phyloP scores from a whole-genome alignment of 768 basidiomycete genomes.

The Leccinum subtestaceum region DNA sequence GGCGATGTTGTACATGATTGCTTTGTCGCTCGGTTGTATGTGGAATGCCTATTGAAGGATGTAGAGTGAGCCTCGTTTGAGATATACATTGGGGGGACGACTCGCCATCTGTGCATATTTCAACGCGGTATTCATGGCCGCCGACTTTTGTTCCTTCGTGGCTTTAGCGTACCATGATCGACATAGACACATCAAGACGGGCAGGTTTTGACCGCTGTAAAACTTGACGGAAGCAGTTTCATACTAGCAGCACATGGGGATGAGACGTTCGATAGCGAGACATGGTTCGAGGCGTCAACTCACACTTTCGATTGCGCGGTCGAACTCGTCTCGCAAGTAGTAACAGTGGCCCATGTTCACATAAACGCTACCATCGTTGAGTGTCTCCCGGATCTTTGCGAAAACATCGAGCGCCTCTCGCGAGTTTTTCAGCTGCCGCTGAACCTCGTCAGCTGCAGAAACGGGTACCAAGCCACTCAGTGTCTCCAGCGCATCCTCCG shows the following conservation, averaged over 20 bases:
- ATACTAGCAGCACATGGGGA: constrained; percentile 52
- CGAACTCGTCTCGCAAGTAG: constrained; percentile 89
- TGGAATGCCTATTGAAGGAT: constrained; percentile 64
- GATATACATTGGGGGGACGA: not conserved
- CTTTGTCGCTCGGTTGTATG: constrained; percentile 84
- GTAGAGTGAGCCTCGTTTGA: not conserved
- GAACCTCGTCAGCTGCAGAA: constrained; percentile 58
- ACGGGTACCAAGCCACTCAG: constrained; percentile 51
- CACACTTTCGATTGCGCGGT: constrained; percentile 94
- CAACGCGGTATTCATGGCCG: constrained; percentile 80
- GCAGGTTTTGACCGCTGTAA: constrained; percentile 68
- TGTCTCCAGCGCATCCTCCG: constrained; percentile 83
- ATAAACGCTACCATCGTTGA: constrained; percentile 82
- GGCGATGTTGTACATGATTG: constrained; percentile 91
- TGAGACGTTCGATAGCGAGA: not conserved
- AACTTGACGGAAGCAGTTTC: constrained; percentile 85
- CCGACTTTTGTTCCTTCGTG: constrained; percentile 80
- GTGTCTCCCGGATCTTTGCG: constrained; percentile 84
- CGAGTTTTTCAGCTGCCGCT: constrained; percentile 66
- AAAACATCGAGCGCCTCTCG: constrained; percentile 89
- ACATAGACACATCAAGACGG: constrained; percentile 81
- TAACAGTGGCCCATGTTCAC: constrained; percentile 97
- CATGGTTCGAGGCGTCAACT: constrained; percentile 24
- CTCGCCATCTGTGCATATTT: constrained; percentile 76
- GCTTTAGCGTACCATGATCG: constrained; percentile 95